phyloP scores from a whole-genome alignment of 2,329 filamentous ascomycete species.

The Bipolaris victoriae region DNA sequence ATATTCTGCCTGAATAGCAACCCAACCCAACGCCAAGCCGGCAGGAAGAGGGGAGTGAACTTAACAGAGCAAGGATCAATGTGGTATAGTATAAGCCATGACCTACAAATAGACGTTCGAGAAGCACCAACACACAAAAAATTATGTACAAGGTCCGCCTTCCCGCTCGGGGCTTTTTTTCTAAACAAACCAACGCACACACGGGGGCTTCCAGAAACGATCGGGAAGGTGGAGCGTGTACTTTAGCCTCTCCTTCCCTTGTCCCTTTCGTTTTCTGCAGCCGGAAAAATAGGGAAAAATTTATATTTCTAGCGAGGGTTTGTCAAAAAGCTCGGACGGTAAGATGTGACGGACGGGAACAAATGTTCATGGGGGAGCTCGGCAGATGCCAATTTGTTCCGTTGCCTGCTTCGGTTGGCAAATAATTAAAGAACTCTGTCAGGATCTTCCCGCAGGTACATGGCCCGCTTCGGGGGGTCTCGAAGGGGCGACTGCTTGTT shows the following conservation, averaged over 20 bases:
- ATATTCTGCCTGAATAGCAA: no score
- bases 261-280: neutral
- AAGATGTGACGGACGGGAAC: neutral
- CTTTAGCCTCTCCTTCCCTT: neutral
- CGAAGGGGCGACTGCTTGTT: neutral
- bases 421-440: neutral
- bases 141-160: no score
- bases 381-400: neutral
- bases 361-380: neutral
- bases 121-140: no score
- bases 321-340: neutral
- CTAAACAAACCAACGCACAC: no score
- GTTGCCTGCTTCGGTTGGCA: neutral
- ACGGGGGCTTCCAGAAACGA: neutral
- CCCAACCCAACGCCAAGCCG: no score
- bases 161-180: no score
- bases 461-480: neutral
- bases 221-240: neutral
- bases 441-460: neutral
- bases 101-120: no score
- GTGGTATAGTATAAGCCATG: no score
- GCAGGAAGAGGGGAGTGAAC: no score
- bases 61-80: no score
- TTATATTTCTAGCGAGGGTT: neutral
- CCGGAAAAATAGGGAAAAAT: conserved; percentile 1